Conservation (phyloP, 2,329 filamentous ascomycete species). For the Parafenestella ontariensis region DNA sequence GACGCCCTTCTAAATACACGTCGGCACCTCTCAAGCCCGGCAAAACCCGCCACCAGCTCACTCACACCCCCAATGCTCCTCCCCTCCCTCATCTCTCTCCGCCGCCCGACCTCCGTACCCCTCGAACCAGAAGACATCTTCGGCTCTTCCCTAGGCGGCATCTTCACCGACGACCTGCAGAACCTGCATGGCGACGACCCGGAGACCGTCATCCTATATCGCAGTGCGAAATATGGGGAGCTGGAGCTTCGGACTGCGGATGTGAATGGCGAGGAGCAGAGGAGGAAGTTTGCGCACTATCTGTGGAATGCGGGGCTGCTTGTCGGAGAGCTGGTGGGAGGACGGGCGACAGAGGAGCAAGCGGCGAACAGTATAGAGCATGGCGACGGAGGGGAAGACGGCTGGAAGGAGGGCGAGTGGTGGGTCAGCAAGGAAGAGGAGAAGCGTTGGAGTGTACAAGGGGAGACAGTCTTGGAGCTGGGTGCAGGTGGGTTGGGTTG, state of each 20-base stretch:
- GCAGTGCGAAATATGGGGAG: constrained; percentile 46
- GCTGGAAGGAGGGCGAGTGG: constrained; percentile 36
- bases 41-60: too few species aligned
- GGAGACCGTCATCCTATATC: constrained; percentile 66
- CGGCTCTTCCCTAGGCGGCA: constrained; percentile 63
- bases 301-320: constrained; percentile 71
- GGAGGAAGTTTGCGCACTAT: constrained; percentile 73
- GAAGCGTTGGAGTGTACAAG: constrained; percentile 56
- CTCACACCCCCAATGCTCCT: constrained; percentile 27
- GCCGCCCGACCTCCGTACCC: constrained; percentile 32
- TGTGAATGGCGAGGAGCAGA: constrained; percentile 60
- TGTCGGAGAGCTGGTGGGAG: constrained; percentile 54
- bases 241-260: constrained; percentile 53
- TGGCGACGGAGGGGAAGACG: constrained; percentile 21
- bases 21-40: too few species aligned
- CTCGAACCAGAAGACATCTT: constrained; percentile 67
- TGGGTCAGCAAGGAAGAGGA: constrained; percentile 44
- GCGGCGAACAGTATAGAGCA: constrained; percentile 25
- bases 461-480: constrained; percentile 66
- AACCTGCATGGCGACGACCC: constrained; percentile 70
- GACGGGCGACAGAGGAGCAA: constrained; percentile 25
- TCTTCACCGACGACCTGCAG: constrained; percentile 72
- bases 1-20: too few species aligned
- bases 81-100: constrained; percentile 39
- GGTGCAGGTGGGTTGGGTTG: constrained; percentile 66